These are phyloP conservation scores for Excoecaria agallocha DNA, from an alignment of 345 rosid genomes.

Conservation along the genomic window DNA sequence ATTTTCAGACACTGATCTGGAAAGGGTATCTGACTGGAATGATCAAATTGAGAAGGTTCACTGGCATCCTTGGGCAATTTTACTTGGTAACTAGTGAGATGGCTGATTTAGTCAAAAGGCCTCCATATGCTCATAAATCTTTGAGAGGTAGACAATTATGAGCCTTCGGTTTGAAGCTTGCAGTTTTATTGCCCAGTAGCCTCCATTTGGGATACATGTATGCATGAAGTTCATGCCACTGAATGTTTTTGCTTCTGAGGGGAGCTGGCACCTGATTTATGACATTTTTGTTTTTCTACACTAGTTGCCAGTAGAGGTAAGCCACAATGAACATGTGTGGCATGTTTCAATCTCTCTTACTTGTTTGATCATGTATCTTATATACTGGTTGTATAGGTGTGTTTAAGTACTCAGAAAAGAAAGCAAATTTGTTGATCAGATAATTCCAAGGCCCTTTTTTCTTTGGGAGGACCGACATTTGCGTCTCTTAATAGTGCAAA, in stretches of 20 bases:
- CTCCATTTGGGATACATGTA: not conserved
- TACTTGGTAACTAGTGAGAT: constrained; percentile 1
- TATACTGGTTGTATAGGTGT: not conserved
- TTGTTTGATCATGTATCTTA: not conserved
- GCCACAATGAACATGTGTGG: not conserved
- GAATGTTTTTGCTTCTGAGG: not conserved
- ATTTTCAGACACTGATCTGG: not conserved
- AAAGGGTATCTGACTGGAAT: not conserved
- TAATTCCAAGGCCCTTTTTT: too few relatives aligned
- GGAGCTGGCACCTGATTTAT: not conserved
- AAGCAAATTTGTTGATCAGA: too few relatives aligned
- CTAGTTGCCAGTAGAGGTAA: not conserved
- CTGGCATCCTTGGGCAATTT: not conserved
- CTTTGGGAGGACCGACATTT: not conserved
- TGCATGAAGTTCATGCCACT: not conserved
- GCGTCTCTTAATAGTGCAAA: not conserved
- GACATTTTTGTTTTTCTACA: not conserved
- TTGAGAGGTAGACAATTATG: not conserved
- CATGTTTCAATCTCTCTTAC: not conserved
- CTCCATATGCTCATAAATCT: not conserved
- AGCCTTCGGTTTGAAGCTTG: not conserved
- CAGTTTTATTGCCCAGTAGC: not conserved
- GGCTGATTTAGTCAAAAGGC: not conserved
- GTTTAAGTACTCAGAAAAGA: not conserved
- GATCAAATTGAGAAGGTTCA: not conserved